phyloP scores from a whole-genome alignment of 2,329 filamentous ascomycete species.

The Zalaria sp. region DNA sequence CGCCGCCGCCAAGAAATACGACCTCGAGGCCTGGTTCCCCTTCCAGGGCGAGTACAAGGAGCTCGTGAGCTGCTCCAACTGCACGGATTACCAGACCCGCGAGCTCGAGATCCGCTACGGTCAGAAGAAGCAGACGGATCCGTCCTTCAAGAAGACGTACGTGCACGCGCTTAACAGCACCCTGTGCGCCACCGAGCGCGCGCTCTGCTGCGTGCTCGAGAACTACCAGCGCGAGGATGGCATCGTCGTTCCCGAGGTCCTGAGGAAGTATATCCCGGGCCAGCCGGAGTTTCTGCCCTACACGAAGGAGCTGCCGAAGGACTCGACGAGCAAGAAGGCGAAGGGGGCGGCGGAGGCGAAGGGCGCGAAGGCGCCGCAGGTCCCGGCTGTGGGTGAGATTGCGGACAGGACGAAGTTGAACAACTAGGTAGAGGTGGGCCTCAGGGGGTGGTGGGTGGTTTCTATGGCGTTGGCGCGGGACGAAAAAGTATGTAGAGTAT shows the following conservation, averaged over 20 bases:
- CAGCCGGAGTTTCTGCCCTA: constrained; percentile 82
- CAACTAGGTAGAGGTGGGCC: background rate
- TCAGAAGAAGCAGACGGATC: constrained; percentile 68
- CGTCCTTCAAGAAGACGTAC: constrained; percentile 69
- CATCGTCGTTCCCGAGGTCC: constrained; percentile 64
- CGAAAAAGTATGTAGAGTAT: no score
- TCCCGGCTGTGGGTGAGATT: constrained; percentile 7
- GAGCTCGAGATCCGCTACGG: constrained; percentile 89
- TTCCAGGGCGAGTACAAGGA: constrained; percentile 98
- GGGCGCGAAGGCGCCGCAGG: constrained; percentile 12
- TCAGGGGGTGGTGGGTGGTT: no score
- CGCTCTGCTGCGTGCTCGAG: constrained; percentile 87
- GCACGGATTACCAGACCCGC: constrained; percentile 91
- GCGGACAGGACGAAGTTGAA: constrained; percentile 7
- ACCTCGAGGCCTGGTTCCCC: constrained; percentile 92
- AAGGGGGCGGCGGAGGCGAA: constrained; percentile 21
- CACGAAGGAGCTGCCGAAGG: constrained; percentile 71
- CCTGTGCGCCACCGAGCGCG: constrained; percentile 78
- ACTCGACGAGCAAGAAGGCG: constrained; percentile 47
- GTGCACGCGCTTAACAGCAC: constrained; percentile 88
- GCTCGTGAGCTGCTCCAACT: constrained; percentile 94
- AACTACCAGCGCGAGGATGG: constrained; percentile 92
- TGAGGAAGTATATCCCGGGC: constrained; percentile 82
- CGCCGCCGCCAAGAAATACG: constrained; percentile 80
- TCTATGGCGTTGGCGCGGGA: no score